Base-by-base conservation (phyloP, 306 rosid species). In the Vigna nakashimae region DNA sequence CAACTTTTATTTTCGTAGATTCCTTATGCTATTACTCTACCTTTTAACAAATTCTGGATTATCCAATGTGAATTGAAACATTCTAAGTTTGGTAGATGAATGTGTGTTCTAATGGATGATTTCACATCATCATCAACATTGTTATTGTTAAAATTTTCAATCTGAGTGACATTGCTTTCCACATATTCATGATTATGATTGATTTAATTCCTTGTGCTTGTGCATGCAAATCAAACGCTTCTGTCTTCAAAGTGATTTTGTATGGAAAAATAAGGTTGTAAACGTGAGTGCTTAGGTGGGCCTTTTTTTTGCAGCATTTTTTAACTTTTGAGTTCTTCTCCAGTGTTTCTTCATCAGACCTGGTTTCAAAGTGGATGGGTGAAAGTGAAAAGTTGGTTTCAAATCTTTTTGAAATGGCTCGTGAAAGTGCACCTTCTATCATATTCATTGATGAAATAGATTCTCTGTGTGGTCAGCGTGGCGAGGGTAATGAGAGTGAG, bases 351-450 rank as follows among this genome's bases (percentile, higher is more conserved):
- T 96, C 99, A 51, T 96, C 99, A 59, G 99, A 96, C 86, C 85
- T 96, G 74, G 99, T 96, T 53, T 96, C 99, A 11, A 96, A 96
- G 86, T 96, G 99, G 99, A 96, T 96, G 99, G 99, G 99, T 82
- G 99, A 96, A 88, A 96, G 99, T 87, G 99, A 96, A 87, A 96
- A 96, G 87, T 85, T 96, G 73, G 99, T 96, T 80, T 91, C 99
- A 62, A 96, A 89, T 76, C 99, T 96, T 80, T 96, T 96, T 57
- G 82, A 96, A 87, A 96, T 96, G 99, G 99, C 99, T 43, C 98
- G 99, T n/a, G 99, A 96, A 52, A 91, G 97, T 84, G 98, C 91
- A 60, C 99, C 99, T n/a, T 91, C 99, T 43, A 96, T 96, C 82
- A 96, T 96, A 79, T 96, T 96, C 66, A 26, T 96, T 59, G 99